Evolutionary conservation across 140 eudicot genomes (phyloP), one percentile per base, ranked within the genome.

Genomic region (Anethum foeniculum): DNA sequence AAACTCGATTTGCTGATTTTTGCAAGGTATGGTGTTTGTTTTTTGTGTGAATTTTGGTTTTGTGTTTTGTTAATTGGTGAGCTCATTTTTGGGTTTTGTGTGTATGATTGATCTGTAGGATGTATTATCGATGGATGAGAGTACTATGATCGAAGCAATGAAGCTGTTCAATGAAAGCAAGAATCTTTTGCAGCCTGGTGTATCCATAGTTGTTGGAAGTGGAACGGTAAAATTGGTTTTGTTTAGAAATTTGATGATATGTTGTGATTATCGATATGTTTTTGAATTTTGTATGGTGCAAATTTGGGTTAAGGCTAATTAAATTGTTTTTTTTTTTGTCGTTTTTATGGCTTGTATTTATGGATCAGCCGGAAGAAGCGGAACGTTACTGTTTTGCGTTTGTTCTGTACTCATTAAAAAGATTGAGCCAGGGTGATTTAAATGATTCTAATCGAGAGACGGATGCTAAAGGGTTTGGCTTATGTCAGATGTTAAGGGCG

Each of bases 381-480:
- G 98, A 94, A 36, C 86, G 87, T 62, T 92, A 89, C 85, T 89
- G 96, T 97, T 92, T 90, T 84, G 95, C 96, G 23, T 92, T 90
- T 85, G 81, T 92, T 5, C 84, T 94, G 75, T 90, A 86, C 84
- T 81, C 90, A 23, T 85, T 87, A 51, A 89, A 82, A 88, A 88
- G 94, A 81, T 85, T 94, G 46, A 77, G 84, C 28, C 88, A 77
- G 72, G 84, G 62, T 68, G 82, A 75, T 39, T 73, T 77, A 21
- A 75, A 73, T 67, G 74, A 82, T 28, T 80, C 77, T 56, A 76
- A 76, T 77, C 72, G 43, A 36, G 80, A 64, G 27, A 44, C 77
- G 13, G 78, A 72, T 18, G 86, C 83, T 51, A 90, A 84, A 54
- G 87, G 84, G 16, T 76, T 92, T 54, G 83, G 87, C 41, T 79